phyloP scores from a whole-genome alignment of 2,329 filamentous ascomycete species.

The Endoconidiophora polonica region DNA sequence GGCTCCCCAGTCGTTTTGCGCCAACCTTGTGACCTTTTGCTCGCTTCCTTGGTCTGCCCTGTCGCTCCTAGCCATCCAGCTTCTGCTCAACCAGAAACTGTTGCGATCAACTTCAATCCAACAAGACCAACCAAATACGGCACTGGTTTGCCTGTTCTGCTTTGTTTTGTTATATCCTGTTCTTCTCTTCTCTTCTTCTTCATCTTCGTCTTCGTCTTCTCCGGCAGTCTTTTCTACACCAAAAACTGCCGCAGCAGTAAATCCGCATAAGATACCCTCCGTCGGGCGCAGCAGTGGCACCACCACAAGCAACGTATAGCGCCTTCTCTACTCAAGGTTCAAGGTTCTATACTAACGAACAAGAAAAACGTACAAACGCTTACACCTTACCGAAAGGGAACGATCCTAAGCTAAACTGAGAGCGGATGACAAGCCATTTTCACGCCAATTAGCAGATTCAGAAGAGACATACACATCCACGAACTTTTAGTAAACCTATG shows the following conservation, averaged over 20 bases:
- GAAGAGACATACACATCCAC: neutral
- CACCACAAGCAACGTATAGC: neutral
- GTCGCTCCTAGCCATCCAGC: too few species aligned
- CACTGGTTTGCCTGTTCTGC: too few species aligned
- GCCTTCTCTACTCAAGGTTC: neutral
- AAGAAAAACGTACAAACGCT: neutral
- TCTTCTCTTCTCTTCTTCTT: neutral
- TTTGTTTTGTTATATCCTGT: neutral
- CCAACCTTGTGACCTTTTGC: too few species aligned
- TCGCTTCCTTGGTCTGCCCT: too few species aligned
- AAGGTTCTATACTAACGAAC: neutral
- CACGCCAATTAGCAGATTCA: neutral
- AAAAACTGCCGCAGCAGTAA: too few species aligned
- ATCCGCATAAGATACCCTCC: too few species aligned
- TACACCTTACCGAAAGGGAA: neutral
- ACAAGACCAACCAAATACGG: too few species aligned
- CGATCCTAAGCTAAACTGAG: neutral
- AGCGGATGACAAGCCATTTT: slow-evolving; percentile 1
- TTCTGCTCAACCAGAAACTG: neutral
- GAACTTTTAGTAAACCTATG: too few species aligned
- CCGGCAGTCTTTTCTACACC: too few species aligned
- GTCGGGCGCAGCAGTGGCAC: too few species aligned
- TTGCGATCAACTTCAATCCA: too few species aligned
- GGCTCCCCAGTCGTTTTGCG: too few species aligned
- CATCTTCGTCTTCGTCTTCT: neutral